A percentile compares a stretch with the other conserved stretches of the same genome.
phyloP scores from a whole-genome alignment of 1,139 yeast species.

The Debaryomyces coudertii region DNA sequence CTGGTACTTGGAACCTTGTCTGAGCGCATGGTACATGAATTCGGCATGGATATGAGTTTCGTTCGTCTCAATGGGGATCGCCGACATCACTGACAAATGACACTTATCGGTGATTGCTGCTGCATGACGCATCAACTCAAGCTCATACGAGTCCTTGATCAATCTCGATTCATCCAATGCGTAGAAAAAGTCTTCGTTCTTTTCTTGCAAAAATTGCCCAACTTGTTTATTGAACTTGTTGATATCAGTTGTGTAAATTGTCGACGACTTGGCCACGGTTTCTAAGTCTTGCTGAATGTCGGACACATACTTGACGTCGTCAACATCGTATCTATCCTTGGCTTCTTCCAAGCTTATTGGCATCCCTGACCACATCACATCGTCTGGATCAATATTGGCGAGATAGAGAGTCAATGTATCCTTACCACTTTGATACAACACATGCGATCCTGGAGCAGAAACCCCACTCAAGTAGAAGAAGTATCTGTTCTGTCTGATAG shows the following conservation, averaged over 20 bases:
- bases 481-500: constrained; percentile 87
- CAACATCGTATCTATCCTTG: constrained; percentile 67
- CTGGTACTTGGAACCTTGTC: constrained; percentile 89
- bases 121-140: constrained; percentile 76
- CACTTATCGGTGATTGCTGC: constrained; percentile 83
- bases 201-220: constrained; percentile 37
- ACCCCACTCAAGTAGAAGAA: constrained; percentile 89
- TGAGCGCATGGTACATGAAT: constrained; percentile 86
- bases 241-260: constrained; percentile 47
- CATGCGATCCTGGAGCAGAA: constrained; percentile 74
- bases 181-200: constrained; percentile 56
- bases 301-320: constrained; percentile 66
- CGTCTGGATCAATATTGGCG: constrained; percentile 84
- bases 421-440: constrained; percentile 55
- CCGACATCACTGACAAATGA: constrained; percentile 91
- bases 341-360: constrained; percentile 78
- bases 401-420: constrained; percentile 72
- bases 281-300: constrained; percentile 43
- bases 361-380: constrained; percentile 95
- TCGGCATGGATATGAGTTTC: constrained; percentile 96
- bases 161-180: constrained; percentile 87
- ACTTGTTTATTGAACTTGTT: constrained; percentile 39
- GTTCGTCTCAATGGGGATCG: constrained; percentile 80
- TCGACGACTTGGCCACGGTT: constrained; percentile 22
- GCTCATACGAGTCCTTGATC: constrained; percentile 81